Evolutionary conservation across 495 filamentous ascomycete species (phyloP), one percentile per base, ranked within the genome.

Genomic region (Lasiosphaeria hispida): DNA sequence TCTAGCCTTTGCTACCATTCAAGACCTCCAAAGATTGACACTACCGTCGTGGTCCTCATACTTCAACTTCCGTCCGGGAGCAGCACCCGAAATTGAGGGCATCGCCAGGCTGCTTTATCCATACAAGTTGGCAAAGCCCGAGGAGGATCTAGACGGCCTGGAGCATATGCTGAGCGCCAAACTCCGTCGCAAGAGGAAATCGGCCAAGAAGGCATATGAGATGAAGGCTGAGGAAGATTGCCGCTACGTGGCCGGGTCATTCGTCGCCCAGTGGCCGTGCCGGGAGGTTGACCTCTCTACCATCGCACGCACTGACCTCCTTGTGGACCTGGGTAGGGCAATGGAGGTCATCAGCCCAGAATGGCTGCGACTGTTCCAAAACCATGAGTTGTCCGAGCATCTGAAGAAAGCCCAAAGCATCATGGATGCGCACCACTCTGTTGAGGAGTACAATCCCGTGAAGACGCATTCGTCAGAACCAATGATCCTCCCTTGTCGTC

Each of bases 301-400:
- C 19, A 56, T 62, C n/a, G 35, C 13, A 36, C 19, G 33, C 18
- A 35, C 10, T 5, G 23, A 45, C 15, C 44, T 61, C 4, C 54
- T 71, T 37, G 47, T 84, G 8, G 58, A 82, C 53, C 23, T 63
- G 36, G 50, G 49, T 2, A 15, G 56, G 3, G 76, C 78, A 0
- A 17, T 81, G n/a, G 60, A 76, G 3, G 59, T 53, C 1, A 62
- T 84, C 15, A 36, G 55, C 8, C 68, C 72, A 2, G 80, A 84
- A 54, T 85, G 82, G 83, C 38, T 61, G 34, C 73, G 79, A 0
- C 57, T 78, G 34, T 73, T 66, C 33, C 63, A 69, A 11, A 85
- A 85, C 52, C 44, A 68, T 9, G 68, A 77, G 47, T 60, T 85
- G 1, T 71, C 68, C 1, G 14, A 62, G 5, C 78, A 82, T 57